Conservation (phyloP, 2,329 filamentous ascomycete genomes). For the Westerdykella aurantiaca region DNA sequence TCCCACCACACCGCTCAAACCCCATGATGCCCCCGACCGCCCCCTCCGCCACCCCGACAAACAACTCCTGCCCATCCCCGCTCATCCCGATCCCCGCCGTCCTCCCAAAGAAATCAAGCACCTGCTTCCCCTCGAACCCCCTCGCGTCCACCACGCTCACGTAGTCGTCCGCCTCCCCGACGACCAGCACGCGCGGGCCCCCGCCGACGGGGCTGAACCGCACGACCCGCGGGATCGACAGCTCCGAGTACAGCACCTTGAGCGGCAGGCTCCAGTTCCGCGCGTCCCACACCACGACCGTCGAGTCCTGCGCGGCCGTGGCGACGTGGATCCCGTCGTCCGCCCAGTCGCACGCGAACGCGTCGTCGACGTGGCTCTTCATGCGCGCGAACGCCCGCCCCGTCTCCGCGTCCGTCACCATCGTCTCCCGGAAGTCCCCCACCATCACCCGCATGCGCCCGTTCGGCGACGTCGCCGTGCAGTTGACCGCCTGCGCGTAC, state of each 20-base stretch:
- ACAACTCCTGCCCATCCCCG: slow-evolving; percentile 62
- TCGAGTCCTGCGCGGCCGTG: slow-evolving; percentile 70
- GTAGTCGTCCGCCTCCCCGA: slow-evolving; percentile 70
- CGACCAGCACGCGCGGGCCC: slow-evolving; percentile 61
- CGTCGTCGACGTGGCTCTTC: slow-evolving; percentile 61
- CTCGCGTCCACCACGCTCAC: slow-evolving; percentile 64
- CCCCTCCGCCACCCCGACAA: slow-evolving; percentile 61
- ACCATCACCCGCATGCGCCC: slow-evolving; percentile 66
- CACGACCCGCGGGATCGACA: slow-evolving; percentile 63
- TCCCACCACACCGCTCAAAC: slow-evolving; percentile 47
- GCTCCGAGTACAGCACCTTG: slow-evolving; percentile 55
- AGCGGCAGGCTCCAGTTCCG: slow-evolving; percentile 58
- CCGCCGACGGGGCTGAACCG: slow-evolving; percentile 67
- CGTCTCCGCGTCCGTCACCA: slow-evolving; percentile 65
- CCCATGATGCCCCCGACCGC: slow-evolving; percentile 62
- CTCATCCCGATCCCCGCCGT: slow-evolving; percentile 64
- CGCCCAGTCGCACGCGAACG: slow-evolving; percentile 75
- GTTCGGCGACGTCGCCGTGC: slow-evolving; percentile 66
- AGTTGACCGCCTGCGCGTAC: slow-evolving; percentile 64
- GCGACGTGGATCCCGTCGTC: slow-evolving; percentile 70
- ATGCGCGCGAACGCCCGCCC: slow-evolving; percentile 55
- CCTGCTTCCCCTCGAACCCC: slow-evolving; percentile 60
- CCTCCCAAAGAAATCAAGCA: slow-evolving; percentile 68
- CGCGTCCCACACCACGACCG: slow-evolving; percentile 70
- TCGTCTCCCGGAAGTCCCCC: slow-evolving; percentile 60